Conservation (phyloP, 1,284 basidiomycete species). For the Cryptococcus sp. region DNA sequence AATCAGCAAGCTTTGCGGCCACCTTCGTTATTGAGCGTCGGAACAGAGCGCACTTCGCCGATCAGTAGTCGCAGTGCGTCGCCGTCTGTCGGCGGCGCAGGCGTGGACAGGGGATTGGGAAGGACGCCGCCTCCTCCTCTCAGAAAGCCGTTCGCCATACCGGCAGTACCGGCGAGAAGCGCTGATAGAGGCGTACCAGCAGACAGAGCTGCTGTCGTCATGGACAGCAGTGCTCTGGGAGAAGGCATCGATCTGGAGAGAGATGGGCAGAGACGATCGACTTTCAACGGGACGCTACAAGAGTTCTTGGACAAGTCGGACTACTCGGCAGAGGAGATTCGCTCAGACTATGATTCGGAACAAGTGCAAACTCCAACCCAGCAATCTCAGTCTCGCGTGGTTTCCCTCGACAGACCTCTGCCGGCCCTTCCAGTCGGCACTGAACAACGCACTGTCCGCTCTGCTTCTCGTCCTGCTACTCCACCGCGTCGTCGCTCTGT, state of each 20-base stretch:
- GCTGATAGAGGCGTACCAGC: not conserved
- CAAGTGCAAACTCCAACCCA: not conserved
- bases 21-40: no score
- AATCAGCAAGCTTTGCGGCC: not conserved
- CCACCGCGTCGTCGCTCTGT: not conserved
- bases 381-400: conserved; percentile 5
- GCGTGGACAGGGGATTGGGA: not conserved
- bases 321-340: not conserved
- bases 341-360: conserved; percentile 3
- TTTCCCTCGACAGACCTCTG: conserved; percentile 12
- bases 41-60: no score
- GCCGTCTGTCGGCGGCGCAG: not conserved
- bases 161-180: not conserved
- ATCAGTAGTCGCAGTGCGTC: not conserved
- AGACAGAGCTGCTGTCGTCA: not conserved
- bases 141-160: not conserved
- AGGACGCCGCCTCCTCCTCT: conserved; percentile 10
- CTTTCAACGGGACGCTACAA: conserved; percentile 2
- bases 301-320: conserved; percentile 1
- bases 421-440: conserved; percentile 2
- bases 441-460: no score
- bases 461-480: no score
- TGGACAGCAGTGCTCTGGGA: not conserved
- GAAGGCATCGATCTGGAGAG: not conserved
- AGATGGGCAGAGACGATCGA: not conserved